Base-by-base conservation (phyloP, 2,329 filamentous ascomycete species). In the Leptographium wingfieldii region DNA sequence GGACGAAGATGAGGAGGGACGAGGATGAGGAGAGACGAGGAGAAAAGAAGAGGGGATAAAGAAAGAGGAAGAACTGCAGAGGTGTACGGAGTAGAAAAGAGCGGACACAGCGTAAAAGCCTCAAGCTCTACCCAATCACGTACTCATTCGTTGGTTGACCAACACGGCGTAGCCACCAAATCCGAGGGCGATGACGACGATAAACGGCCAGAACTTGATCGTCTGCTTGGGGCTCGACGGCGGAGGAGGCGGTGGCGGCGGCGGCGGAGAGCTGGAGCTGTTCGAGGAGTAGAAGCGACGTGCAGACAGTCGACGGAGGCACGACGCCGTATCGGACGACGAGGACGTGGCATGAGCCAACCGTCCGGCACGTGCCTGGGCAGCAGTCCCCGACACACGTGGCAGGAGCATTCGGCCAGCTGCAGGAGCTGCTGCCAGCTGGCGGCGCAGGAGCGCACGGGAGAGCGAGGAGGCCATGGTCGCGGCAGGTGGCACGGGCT, bases 131-230 rank as follows among this genome's bases (percentile, higher is more conserved):
- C 80, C 76, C 70, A 51, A 14, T 27, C 27, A 53, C 16, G 12
- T 11, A 52, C 55, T 56, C 35, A 73, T 74, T 64, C 74, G 77
- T 63, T 70, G 71, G 62, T 81, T 78, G 56, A 78, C 75, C 53
- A 83, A 70, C 43, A 76, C 69, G 38, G 77, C 69, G 68, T 82
- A 83, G 29, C 76, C 78, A 16, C 74, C 74, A 9, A 74, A 73
- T 55, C 78, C 76, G 19, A 77, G 64, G 38, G 70, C 75, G 63
- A 81, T 76, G 64, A 83, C 71, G 57, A 72, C 69, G 54, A 79
- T n/a, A 64, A 83, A 82, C 2, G 80, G 80, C 79, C 79, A 82
- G 69, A 83, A 82, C 70, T 81, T 82, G 73, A 82, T 68, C 27
- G 49, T 61, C 46, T 57, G 56, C 56, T 57, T 57, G 43, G 56